Base-by-base conservation (phyloP, 352 stramenopile species). In the Nothophytophthora sp. region DNA sequence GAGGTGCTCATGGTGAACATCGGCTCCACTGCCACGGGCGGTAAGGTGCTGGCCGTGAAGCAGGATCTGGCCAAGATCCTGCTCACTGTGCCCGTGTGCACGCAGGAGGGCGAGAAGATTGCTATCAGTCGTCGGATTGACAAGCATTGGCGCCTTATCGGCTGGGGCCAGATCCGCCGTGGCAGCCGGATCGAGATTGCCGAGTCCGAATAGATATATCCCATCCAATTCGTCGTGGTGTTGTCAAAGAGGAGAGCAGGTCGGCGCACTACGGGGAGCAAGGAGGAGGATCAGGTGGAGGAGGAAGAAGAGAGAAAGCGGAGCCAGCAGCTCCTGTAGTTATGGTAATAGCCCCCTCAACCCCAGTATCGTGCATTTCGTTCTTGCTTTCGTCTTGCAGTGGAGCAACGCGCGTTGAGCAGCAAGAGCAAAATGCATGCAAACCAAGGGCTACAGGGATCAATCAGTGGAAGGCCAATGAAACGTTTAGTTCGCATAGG, bases 1-100 rank as follows among this genome's bases (percentile, higher is more conserved):
- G 98, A 99, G 79, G 98, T 99, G 75, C 87, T 99, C 34, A 99
- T 99, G 96, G 96, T 99, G 24, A 99, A 99, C 84, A 99, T 99
- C 73, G 98, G 98, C 27, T 99, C 92, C 35, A 99, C 97, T 10
- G 96, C 96, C n/a, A 99, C 97, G n/a, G 97, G 97, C 48, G 97
- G 97, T 55, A 95, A 94, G 67, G 82, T 96, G 58, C 76, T 96
- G 44, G 95, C 90, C 43, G 93, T 98, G 50, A 99, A 98, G 83
- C 88, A 96, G 63, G 97, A 99, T 84, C 73, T 99, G 50, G 97
- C 98, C 30, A 99, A 99, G 81, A 99, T 99, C 73, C 73, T 97
- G 45, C 80, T 99, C 41, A 99, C 96, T 15, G 92, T 98, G 52
- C 98, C 98, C 13, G 97, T 99, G 58, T 99, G 98, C 85, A 99